Evolutionary conservation across 768 basidiomycete genomes (phyloP).

Genomic region (Trametes cingulata): DNA sequence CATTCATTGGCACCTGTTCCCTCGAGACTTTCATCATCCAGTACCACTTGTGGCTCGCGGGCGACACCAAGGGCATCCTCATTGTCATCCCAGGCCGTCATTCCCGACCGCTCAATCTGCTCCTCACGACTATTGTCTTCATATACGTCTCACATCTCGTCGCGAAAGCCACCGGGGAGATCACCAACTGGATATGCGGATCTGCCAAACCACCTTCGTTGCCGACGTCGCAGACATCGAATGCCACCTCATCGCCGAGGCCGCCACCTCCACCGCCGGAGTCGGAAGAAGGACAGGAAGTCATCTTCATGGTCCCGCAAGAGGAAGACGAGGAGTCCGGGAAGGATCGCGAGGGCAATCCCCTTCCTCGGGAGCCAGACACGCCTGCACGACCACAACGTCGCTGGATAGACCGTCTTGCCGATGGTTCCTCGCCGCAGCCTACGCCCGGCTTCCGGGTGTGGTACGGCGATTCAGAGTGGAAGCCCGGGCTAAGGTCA

Average conservation of each 20-base stretch:
- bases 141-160: conserved; percentile 78
- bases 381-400: conserved; percentile 39
- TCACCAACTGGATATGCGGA: conserved; percentile 64
- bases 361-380: conserved; percentile 38
- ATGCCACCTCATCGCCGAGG: not conserved
- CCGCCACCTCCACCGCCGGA: not conserved
- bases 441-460: conserved; percentile 30
- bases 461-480: conserved; percentile 35
- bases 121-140: conserved; percentile 76
- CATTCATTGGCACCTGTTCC: conserved; percentile 83
- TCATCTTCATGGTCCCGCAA: conserved; percentile 28
- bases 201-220: conserved; percentile 27
- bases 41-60: conserved; percentile 85
- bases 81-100: conserved; percentile 72
- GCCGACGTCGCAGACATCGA: conserved; percentile 20
- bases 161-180: conserved; percentile 69
- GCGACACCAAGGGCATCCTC: conserved; percentile 79
- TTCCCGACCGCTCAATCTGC: conserved; percentile 77
- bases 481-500: conserved; percentile 43
- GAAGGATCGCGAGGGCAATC: conserved; percentile 35
- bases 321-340: conserved; percentile 6
- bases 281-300: conserved; percentile 22
- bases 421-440: conserved; percentile 33
- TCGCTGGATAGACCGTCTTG: conserved; percentile 55
- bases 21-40: conserved; percentile 92